Percentiles rank a stretch among this genome's conserved stretches.
Conservation (phyloP, 2,329 filamentous ascomycete species). For the Fusarium coffeatum region DNA sequence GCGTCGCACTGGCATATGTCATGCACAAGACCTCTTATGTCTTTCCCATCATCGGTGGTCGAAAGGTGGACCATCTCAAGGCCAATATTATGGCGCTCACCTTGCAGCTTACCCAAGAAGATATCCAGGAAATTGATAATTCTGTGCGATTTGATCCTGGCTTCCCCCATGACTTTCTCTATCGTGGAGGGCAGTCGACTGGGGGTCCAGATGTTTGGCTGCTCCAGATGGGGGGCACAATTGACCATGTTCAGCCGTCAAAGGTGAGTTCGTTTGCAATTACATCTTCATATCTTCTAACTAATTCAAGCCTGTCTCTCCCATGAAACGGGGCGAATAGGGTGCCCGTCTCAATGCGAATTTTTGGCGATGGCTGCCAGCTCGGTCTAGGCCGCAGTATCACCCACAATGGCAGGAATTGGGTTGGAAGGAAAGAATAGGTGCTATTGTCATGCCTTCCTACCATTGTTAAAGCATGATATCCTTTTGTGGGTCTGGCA, state of each 20-base stretch:
- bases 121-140: constrained; percentile 74
- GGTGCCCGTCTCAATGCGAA: constrained; percentile 48
- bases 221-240: constrained; percentile 59
- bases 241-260: constrained; percentile 61
- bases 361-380: constrained; percentile 50
- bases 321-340: constrained; percentile 58
- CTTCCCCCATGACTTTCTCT: constrained; percentile 73
- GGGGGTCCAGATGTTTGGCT: constrained; percentile 58
- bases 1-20: constrained; percentile 76
- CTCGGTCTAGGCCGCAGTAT: constrained; percentile 18
- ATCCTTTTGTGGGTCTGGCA: background rate
- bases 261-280: constrained; percentile 47
- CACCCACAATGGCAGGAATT: constrained; percentile 11
- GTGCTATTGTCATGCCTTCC: constrained; percentile 2
- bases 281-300: background rate
- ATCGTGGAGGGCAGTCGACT: constrained; percentile 53
- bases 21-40: constrained; percentile 78
- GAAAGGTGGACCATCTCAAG: constrained; percentile 76
- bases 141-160: constrained; percentile 72
- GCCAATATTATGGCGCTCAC: constrained; percentile 76
- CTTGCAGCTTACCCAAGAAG: constrained; percentile 68
- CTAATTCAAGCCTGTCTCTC: constrained; percentile 53
- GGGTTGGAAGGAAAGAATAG: constrained; percentile 21
- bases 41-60: constrained; percentile 78
- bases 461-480: constrained; percentile 10